phyloP scores from a whole-genome alignment of 305 asterid genomes.

The Ilex paraguariensis region DNA sequence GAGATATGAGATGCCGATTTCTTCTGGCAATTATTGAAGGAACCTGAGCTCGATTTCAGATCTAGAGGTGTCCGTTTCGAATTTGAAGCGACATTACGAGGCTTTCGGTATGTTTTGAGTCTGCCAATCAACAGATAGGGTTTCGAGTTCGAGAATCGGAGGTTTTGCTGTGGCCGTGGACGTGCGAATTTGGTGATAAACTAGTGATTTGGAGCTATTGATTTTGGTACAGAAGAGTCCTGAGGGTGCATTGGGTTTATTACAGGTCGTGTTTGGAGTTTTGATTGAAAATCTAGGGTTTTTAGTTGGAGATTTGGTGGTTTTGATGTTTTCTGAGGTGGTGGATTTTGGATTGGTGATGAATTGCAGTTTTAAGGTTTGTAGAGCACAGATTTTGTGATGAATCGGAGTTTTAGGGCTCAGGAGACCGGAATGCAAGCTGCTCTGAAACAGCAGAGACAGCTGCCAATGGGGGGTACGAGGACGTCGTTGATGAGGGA shows the following conservation, averaged over 20 bases:
- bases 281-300: conserved; percentile 29
- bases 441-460: conserved; percentile 19
- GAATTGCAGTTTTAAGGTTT: conserved; percentile 17
- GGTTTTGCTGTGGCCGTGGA: too few species aligned
- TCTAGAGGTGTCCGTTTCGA: conserved; percentile 31
- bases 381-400: conserved; percentile 27
- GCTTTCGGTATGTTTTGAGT: conserved; percentile 10
- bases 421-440: conserved; percentile 46
- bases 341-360: not conserved
- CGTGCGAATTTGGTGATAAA: too few species aligned
- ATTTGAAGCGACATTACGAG: conserved; percentile 13
- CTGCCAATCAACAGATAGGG: not conserved
- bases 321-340: not conserved
- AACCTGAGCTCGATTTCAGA: conserved; percentile 34
- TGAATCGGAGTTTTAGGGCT: conserved; percentile 95
- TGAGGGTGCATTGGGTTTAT: not conserved
- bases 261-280: not conserved
- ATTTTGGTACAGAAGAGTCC: not conserved
- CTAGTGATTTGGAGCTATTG: not conserved
- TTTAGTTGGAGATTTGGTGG: conserved; percentile 10
- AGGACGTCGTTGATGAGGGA: conserved; percentile 59
- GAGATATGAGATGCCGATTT: conserved; percentile 26
- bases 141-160: too few species aligned
- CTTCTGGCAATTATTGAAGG: conserved; percentile 34
- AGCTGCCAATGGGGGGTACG: conserved; percentile 45